phyloP scores from a whole-genome alignment of 2,329 filamentous ascomycete species.

The Sporothrix pseudoabietina region DNA sequence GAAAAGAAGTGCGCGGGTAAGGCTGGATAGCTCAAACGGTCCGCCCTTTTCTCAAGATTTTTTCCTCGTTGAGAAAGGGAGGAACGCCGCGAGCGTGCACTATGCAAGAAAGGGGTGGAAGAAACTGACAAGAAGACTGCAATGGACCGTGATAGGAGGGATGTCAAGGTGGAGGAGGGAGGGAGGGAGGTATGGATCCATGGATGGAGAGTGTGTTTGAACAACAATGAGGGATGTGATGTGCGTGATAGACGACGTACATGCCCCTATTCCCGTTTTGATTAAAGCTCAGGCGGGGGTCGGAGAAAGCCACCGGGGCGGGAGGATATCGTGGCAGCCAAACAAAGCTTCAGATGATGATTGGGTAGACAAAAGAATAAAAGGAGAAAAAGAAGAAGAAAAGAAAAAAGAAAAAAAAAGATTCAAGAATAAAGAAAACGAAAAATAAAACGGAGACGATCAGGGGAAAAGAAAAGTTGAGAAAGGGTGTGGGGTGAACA shows the following conservation, averaged over 20 bases:
- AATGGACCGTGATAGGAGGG: constrained; percentile 18
- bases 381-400: constrained; percentile 32
- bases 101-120: background rate
- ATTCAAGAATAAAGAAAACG: background rate
- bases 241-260: constrained; percentile 33
- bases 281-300: constrained; percentile 23
- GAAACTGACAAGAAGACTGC: background rate
- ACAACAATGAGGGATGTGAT: constrained; percentile 31
- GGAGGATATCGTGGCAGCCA: constrained; percentile 1
- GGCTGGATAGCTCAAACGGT: constrained; percentile 23
- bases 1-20: constrained; percentile 11
- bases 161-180: background rate
- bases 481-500: background rate
- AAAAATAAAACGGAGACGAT: background rate
- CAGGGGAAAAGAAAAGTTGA: background rate
- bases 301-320: background rate
- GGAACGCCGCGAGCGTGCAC: constrained; percentile 13
- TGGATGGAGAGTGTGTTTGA: background rate
- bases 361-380: constrained; percentile 16
- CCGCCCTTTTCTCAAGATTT: background rate
- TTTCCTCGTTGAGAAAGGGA: background rate
- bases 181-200: background rate
- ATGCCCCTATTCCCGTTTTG: constrained; percentile 25
- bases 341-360: constrained; percentile 18
- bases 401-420: background rate